A percentile compares a stretch with the other conserved stretches of the same genome.
These are phyloP conservation scores for Exophiala dermatitidis DNA, from an alignment of 2,329 filamentous ascomycete species.

Conservation along the genomic window DNA sequence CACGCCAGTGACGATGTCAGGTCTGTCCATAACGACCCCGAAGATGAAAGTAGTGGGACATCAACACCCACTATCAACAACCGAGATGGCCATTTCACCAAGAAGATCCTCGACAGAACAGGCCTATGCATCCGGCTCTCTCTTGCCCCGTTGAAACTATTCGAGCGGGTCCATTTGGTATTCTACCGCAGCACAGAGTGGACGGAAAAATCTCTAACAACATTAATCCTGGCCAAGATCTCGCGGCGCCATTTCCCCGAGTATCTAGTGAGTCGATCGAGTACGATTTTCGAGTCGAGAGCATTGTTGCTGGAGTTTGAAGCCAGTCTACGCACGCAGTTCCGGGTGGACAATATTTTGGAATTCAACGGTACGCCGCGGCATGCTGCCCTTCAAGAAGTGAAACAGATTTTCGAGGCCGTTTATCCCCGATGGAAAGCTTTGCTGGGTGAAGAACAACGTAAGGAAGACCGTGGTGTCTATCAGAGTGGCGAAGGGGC, in stretches of 20 bases:
- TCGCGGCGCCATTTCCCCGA: slow-evolving; percentile 78
- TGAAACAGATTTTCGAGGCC: slow-evolving; percentile 64
- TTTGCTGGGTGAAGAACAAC: slow-evolving; percentile 65
- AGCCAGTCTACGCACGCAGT: slow-evolving; percentile 72
- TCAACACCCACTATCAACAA: slow-evolving; percentile 42
- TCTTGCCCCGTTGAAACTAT: slow-evolving; percentile 64
- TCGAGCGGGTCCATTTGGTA: slow-evolving; percentile 88
- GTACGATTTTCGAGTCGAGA: slow-evolving; percentile 78
- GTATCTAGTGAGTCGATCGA: slow-evolving; percentile 83
- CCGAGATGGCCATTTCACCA: slow-evolving; percentile 65
- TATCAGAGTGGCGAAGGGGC: slow-evolving; percentile 80
- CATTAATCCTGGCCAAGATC: slow-evolving; percentile 88
- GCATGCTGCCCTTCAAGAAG: slow-evolving; percentile 56
- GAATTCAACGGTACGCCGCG: slow-evolving; percentile 68
- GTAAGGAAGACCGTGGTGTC: slow-evolving; percentile 61
- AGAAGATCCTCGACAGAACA: slow-evolving; percentile 67
- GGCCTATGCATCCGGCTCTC: slow-evolving; percentile 82
- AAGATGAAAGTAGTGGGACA: slow-evolving; percentile 33
- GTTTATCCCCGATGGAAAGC: slow-evolving; percentile 74
- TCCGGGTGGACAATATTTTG: slow-evolving; percentile 69
- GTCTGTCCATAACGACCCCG: slow-evolving; percentile 33
- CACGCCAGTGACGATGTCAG: slow-evolving; percentile 22
- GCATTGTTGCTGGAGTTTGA: slow-evolving; percentile 78
- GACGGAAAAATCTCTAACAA: slow-evolving; percentile 94
- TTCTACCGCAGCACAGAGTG: slow-evolving; percentile 95